Evolutionary conservation across 2,329 filamentous ascomycete species (phyloP), one percentile per base, ranked within the genome.

Genomic region (Eutypa lata): DNA sequence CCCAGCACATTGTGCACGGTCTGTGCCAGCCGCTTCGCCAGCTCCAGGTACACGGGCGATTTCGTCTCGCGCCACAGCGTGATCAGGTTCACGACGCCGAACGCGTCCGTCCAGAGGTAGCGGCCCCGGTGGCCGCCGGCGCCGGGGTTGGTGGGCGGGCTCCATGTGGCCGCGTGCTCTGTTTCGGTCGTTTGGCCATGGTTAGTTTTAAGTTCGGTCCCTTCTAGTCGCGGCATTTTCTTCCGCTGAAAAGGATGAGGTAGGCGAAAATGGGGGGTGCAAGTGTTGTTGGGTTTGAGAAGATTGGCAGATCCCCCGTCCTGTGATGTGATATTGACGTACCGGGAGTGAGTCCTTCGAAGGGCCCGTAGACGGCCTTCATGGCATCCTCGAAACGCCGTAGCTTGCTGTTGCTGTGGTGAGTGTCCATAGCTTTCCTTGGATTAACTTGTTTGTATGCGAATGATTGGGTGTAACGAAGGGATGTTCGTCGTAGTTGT

Each of bases 71-170:
- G 67, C 55, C 76, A 71, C 2, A 85, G 71, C 2, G 81, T 84
- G 42, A 84, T 64, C 56, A 85, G 76, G 61, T 84, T 83, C 53
- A 84, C 58, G 7, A 85, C 76, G 3, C 80, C 82, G 59, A 84
- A 84, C 1, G 81, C 79, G 57, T 84, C 82, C 1, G 79, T 83
- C 82, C 81, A 84, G 21, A 84, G 73, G 60, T 84, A 84, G 16
- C 82, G 75, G 19, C 81, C 81, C n/a, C 70, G 71, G 58, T 83
- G 79, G 11, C 80, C 81, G 7, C 78, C 80, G 0, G 79, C 75
- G 26, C 71, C 73, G 1, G 72, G 72, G n/a, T 61, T 55, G 1
- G 61, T 52, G 0, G 80, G 79, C 2, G 78, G 78, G 1, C 53
- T 71, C 81, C 80, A 84, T 5, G 49, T 50, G 7, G 47, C 48